phyloP scores from a whole-genome alignment of 805 yeast genomes.

The Candida taoyuanica region DNA sequence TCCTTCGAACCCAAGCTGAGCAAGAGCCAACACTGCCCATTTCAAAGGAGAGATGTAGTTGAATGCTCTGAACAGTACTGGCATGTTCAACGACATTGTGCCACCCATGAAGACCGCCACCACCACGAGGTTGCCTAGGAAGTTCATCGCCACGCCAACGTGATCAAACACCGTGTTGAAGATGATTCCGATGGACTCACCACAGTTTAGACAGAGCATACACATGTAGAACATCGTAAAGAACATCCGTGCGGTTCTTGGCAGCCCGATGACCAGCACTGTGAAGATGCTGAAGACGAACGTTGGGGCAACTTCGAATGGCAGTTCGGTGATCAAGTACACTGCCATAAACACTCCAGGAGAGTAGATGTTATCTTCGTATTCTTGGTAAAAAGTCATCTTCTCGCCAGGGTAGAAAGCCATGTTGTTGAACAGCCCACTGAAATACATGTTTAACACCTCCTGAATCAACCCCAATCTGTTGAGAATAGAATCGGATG shows the following conservation, averaged over 20 bases:
- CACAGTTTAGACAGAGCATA: slow-evolving; percentile 57
- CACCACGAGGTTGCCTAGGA: slow-evolving; percentile 62
- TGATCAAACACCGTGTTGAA: slow-evolving; percentile 70
- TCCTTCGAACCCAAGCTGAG: slow-evolving; percentile 53
- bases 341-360: slow-evolving; percentile 56
- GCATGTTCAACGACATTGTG: slow-evolving; percentile 71
- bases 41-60: slow-evolving; percentile 75
- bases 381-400: slow-evolving; percentile 73
- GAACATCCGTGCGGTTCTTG: slow-evolving; percentile 60
- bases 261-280: slow-evolving; percentile 70
- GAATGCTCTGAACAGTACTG: slow-evolving; percentile 58
- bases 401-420: slow-evolving; percentile 72
- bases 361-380: slow-evolving; percentile 67
- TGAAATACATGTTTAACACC: slow-evolving; percentile 64
- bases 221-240: slow-evolving; percentile 58
- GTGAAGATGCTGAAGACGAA: slow-evolving; percentile 55
- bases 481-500: slow-evolving; percentile 50
- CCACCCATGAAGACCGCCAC: slow-evolving; percentile 84
- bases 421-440: slow-evolving; percentile 76
- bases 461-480: slow-evolving; percentile 76
- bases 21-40: slow-evolving; percentile 58
- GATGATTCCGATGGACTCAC: slow-evolving; percentile 80
- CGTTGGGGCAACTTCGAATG: slow-evolving; percentile 58
- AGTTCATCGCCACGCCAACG: slow-evolving; percentile 74
- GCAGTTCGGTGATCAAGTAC: slow-evolving; percentile 60